Percentiles rank a stretch among this genome's conserved stretches.
Conservation (phyloP, 768 basidiomycete genomes). For the Tubosaeta sp. region DNA sequence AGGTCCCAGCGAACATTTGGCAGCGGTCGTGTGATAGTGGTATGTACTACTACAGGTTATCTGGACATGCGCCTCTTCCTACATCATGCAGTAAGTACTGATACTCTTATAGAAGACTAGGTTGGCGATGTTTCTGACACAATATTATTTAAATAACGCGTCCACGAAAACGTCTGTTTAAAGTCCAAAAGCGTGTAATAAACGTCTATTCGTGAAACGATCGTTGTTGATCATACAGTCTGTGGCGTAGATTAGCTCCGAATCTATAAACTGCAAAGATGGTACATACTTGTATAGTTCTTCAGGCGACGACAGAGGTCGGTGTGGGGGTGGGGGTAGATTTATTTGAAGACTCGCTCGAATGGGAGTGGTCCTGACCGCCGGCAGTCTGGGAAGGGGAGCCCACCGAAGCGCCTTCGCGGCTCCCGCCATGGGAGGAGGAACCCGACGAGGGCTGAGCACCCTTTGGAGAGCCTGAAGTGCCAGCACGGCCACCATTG, state of each 20-base stretch:
- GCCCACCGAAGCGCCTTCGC: not conserved
- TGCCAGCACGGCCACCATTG: not conserved
- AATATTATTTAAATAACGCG: not conserved
- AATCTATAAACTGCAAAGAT: not conserved
- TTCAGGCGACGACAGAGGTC: not conserved
- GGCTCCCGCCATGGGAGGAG: not conserved
- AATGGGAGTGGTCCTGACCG: not conserved
- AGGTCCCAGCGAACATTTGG: too few relatives aligned
- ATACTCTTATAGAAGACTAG: too few relatives aligned
- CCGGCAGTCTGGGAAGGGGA: not conserved
- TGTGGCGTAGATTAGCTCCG: not conserved
- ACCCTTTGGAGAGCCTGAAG: not conserved
- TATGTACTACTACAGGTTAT: too few relatives aligned
- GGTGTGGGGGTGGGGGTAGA: not conserved
- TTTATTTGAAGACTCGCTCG: not conserved
- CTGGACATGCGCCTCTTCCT: too few relatives aligned
- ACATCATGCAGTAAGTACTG: too few relatives aligned
- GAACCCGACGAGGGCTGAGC: not conserved
- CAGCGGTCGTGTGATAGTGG: not conserved
- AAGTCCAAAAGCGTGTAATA: not conserved
- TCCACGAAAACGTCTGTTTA: not conserved
- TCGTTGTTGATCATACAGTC: not conserved
- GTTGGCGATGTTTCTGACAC: not conserved
- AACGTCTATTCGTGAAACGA: not conserved
- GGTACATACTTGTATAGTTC: not conserved